Conservation (phyloP, 1,139 yeast species). For the Suhomyces bolitotheri region DNA sequence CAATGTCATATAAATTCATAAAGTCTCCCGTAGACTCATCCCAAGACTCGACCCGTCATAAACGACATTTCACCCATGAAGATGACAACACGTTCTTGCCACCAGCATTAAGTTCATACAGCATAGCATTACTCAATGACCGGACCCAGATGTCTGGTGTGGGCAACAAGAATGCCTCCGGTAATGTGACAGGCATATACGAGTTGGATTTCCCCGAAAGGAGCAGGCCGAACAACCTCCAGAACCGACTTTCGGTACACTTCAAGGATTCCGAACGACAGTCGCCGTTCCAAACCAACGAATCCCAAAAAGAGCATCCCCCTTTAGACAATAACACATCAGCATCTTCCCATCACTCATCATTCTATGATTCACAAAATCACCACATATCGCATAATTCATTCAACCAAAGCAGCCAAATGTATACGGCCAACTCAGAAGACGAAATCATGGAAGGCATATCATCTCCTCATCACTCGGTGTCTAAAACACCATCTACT, state of each 20-base stretch:
- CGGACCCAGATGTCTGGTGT: slow-evolving; percentile 14
- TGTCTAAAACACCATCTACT: slow-evolving; percentile 20
- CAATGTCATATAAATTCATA: slow-evolving; percentile 15
- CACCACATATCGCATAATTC: slow-evolving; percentile 5
- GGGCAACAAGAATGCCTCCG: slow-evolving; percentile 1
- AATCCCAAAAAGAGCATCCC: slow-evolving; percentile 8
- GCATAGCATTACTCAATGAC: slow-evolving; percentile 39
- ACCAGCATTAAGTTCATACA: slow-evolving; percentile 64
- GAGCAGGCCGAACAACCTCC: slow-evolving; percentile 21
- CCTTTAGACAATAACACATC: slow-evolving; percentile 5
- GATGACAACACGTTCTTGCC: slow-evolving; percentile 62
- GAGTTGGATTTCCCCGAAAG: slow-evolving; percentile 35
- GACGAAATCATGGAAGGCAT: slow-evolving; percentile 16
- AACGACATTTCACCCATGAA: slow-evolving; percentile 29
- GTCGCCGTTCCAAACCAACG: slow-evolving; percentile 5
- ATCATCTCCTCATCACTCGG: slow-evolving; percentile 13
- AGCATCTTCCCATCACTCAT: slow-evolving; percentile 13
- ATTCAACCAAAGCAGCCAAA: slow-evolving; percentile 13
- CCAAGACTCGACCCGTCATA: slow-evolving; percentile 11
- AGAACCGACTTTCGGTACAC: slow-evolving; percentile 37
- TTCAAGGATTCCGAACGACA: slow-evolving; percentile 21
- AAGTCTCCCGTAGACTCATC: slow-evolving; percentile 11
- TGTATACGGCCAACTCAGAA: slow-evolving; percentile 18
- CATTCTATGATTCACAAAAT: slow-evolving; percentile 9
- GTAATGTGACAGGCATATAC: slow-evolving; percentile 33